Evolutionary conservation across 202 grass and related monocot species (phyloP).

Genomic region (Hordeum pubiflorum): DNA sequence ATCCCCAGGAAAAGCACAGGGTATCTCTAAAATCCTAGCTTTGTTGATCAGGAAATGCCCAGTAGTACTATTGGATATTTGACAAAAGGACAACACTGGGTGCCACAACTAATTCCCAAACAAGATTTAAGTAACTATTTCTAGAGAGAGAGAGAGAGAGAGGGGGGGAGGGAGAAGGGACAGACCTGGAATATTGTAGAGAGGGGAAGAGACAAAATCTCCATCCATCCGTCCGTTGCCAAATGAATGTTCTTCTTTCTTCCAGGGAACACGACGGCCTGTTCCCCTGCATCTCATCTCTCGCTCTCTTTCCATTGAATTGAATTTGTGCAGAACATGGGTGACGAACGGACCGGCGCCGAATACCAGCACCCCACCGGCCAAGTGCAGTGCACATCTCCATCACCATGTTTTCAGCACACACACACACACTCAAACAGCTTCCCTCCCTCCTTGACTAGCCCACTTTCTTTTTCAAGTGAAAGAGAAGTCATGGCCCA

Average conservation of each 20-base stretch:
- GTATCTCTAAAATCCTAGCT: background rate
- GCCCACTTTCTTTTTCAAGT: slow-evolving; percentile 4
- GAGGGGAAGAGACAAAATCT: slow-evolving; percentile 18
- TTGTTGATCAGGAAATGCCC: background rate
- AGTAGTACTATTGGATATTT: too few relatives aligned
- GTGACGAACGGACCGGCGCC: slow-evolving; percentile 30
- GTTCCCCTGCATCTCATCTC: slow-evolving; percentile 13
- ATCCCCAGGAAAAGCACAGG: too few relatives aligned
- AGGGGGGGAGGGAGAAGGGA: background rate
- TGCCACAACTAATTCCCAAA: background rate
- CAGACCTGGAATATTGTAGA: background rate
- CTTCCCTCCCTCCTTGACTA: slow-evolving; percentile 16
- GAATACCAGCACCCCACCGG: slow-evolving; percentile 21
- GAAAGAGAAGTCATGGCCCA: background rate
- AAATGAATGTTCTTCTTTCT: slow-evolving; percentile 18
- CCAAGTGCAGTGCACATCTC: slow-evolving; percentile 32
- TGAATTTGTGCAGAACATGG: slow-evolving; percentile 42
- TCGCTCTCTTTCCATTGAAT: background rate
- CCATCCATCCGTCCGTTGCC: slow-evolving; percentile 29
- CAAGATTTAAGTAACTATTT: background rate
- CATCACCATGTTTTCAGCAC: slow-evolving; percentile 24
- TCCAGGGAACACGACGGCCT: slow-evolving; percentile 43
- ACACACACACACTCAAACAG: background rate
- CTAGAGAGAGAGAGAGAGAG: background rate
- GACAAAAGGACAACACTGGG: background rate